A percentile compares a stretch with the other conserved stretches of the same genome.
phyloP scores from a whole-genome alignment of 2,329 filamentous ascomycete species.

The Lomentospora prolificans region DNA sequence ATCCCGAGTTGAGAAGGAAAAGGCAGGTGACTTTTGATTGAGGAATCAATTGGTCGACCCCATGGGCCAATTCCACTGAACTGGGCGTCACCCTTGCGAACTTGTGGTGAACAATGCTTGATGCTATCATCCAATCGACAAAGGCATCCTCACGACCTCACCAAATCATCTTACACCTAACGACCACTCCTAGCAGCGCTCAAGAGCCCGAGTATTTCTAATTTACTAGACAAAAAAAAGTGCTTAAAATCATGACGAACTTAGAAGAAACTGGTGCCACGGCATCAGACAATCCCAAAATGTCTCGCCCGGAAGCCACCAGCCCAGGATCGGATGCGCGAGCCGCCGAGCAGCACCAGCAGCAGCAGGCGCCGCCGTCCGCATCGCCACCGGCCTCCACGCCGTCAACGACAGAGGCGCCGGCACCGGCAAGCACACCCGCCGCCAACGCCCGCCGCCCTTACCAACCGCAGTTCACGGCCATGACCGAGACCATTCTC shows the following conservation, averaged over 20 bases:
- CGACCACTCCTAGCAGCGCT: not conserved
- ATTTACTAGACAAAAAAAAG: not conserved
- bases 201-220: not conserved
- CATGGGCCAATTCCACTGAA: not conserved
- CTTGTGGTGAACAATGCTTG: too few relatives aligned
- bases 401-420: not conserved
- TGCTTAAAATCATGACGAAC: not conserved
- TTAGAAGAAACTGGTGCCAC: not conserved
- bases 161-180: not conserved
- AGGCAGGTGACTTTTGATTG: not conserved
- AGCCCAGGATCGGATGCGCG: not conserved
- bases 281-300: not conserved
- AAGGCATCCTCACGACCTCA: not conserved
- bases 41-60: not conserved
- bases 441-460: conserved; percentile 6
- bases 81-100: too few relatives aligned
- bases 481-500: conserved; percentile 18
- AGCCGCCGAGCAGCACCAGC: not conserved
- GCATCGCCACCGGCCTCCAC: not conserved
- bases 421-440: not conserved
- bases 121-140: not conserved
- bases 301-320: not conserved
- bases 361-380: not conserved
- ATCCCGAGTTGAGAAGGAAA: not conserved
- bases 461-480: conserved; percentile 22